A percentile compares a stretch with the other conserved stretches of the same genome.
Conservation (phyloP, 2,329 filamentous ascomycete genomes). For the Calonectria hawksworthii region DNA sequence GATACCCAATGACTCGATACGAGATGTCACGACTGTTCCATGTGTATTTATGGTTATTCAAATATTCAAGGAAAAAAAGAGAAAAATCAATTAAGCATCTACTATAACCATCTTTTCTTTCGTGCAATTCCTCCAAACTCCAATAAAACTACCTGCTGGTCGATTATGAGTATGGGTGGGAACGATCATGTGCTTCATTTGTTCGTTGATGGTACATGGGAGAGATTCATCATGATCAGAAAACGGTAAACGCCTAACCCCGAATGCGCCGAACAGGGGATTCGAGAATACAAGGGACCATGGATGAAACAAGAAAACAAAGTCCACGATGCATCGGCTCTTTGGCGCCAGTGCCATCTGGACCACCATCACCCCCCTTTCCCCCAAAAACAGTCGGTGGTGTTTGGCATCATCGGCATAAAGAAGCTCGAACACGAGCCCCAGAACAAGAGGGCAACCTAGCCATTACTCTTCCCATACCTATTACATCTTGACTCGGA, state of each 20-base stretch:
- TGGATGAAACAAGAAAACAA: not conserved
- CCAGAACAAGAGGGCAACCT: not conserved
- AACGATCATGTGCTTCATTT: not conserved
- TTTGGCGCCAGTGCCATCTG: not conserved
- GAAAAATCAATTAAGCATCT: conserved; percentile 20
- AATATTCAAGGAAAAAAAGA: conserved; percentile 2
- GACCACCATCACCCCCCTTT: not conserved
- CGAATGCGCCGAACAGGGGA: not conserved
- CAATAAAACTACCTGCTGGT: not conserved
- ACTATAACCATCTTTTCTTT: not conserved
- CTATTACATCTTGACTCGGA: conserved; percentile 69
- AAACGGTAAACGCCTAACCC: not conserved
- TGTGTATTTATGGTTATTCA: conserved; percentile 14
- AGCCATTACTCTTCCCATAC: not conserved
- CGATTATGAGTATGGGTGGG: not conserved
- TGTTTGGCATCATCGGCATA: not conserved
- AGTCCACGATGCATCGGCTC: not conserved
- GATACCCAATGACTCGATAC: conserved; percentile 29
- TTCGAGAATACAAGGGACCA: not conserved
- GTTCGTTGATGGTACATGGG: not conserved
- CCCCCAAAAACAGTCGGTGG: not conserved
- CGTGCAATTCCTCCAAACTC: not conserved
- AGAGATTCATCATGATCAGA: not conserved
- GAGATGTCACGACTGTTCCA: conserved; percentile 17
- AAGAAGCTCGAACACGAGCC: not conserved